Evolutionary conservation across 1,284 basidiomycete genomes (phyloP).

Genomic region (Lignosus rhinocerotis): DNA sequence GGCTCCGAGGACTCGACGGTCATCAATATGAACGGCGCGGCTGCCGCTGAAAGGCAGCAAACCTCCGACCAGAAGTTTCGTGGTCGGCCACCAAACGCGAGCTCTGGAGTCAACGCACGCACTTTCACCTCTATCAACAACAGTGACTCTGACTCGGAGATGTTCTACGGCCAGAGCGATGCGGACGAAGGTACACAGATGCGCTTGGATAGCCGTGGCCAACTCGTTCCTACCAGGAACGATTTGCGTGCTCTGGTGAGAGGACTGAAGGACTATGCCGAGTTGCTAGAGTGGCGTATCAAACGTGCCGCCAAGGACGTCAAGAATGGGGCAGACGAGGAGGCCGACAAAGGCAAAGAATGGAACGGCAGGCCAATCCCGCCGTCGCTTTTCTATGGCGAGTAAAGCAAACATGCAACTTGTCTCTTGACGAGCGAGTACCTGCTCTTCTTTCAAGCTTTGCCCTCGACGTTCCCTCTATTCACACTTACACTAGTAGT

Average conservation of each 20-base stretch:
- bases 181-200: slow-evolving; percentile 14
- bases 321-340: slow-evolving; percentile 3
- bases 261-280: slow-evolving; percentile 34
- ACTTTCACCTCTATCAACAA: slow-evolving; percentile 13
- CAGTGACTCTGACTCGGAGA: slow-evolving; percentile 3
- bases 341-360: background rate
- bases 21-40: slow-evolving; percentile 4
- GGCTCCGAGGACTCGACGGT: slow-evolving; percentile 2
- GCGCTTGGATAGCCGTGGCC: slow-evolving; percentile 15
- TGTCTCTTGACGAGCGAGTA: background rate
- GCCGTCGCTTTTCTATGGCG: slow-evolving; percentile 25
- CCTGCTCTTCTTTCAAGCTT: background rate
- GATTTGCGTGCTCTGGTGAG: slow-evolving; percentile 33
- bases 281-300: slow-evolving; percentile 38
- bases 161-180: slow-evolving; percentile 2
- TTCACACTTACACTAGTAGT: background rate
- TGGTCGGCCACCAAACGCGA: slow-evolving; percentile 10
- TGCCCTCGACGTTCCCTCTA: background rate
- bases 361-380: slow-evolving; percentile 23
- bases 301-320: slow-evolving; percentile 27
- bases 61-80: slow-evolving; percentile 1
- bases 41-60: background rate
- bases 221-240: slow-evolving; percentile 22
- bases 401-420: background rate
- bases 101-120: slow-evolving; percentile 3